Percentiles rank a stretch among this genome's conserved stretches.
Conservation (phyloP, 805 yeast genomes). For the Suhomyces emberorum region DNA sequence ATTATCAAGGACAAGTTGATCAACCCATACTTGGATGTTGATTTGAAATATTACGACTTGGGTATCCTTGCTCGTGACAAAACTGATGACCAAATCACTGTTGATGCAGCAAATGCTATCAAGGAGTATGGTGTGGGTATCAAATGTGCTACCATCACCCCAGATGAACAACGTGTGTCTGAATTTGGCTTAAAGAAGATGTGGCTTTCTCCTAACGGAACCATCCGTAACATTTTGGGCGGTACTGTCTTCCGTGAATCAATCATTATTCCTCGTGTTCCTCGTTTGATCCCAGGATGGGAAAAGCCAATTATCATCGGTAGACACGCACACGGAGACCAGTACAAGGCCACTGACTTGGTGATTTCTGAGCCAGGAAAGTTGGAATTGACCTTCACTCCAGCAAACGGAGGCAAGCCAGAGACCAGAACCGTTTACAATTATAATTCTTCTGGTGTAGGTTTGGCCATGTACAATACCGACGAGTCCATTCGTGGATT, state of each 20-base stretch:
- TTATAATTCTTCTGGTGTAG: slow-evolving; percentile 74
- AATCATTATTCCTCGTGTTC: slow-evolving; percentile 83
- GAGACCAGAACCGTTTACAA: slow-evolving; percentile 61
- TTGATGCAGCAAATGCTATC: slow-evolving; percentile 88
- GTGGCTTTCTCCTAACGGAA: slow-evolving; percentile 98
- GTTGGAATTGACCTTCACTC: slow-evolving; percentile 72
- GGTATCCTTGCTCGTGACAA: slow-evolving; percentile 83
- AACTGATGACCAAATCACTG: slow-evolving; percentile 85
- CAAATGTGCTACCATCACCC: slow-evolving; percentile 98
- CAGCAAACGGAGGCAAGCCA: slow-evolving; percentile 57
- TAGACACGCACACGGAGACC: slow-evolving; percentile 97
- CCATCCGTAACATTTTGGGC: slow-evolving; percentile 90
- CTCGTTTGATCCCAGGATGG: slow-evolving; percentile 89
- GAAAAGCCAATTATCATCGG: slow-evolving; percentile 94
- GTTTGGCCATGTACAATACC: slow-evolving; percentile 92
- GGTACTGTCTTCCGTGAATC: slow-evolving; percentile 98
- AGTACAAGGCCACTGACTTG: slow-evolving; percentile 88
- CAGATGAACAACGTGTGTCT: slow-evolving; percentile 91
- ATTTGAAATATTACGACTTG: slow-evolving; percentile 87
- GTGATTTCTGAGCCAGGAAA: slow-evolving; percentile 78
- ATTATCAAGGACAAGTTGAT: slow-evolving; percentile 82
- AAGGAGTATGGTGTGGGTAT: slow-evolving; percentile 87
- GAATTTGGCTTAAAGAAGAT: slow-evolving; percentile 89
- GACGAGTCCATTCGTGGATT: slow-evolving; percentile 86
- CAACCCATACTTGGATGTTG: slow-evolving; percentile 80